phyloP scores from a whole-genome alignment of 495 filamentous ascomycete species.

The Talaromyces stipitatus region DNA sequence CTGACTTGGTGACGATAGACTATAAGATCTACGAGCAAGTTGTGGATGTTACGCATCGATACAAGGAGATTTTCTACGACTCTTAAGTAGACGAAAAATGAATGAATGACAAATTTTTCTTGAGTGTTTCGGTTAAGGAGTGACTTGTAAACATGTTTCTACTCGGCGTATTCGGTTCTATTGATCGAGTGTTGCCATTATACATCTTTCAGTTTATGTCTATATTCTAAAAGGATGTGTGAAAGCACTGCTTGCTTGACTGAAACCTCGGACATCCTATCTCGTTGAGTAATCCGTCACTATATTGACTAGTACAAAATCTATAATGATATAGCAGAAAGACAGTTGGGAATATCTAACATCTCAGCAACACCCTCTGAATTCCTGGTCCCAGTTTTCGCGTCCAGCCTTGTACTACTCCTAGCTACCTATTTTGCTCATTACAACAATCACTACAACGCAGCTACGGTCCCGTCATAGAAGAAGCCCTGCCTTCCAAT shows the following conservation, averaged over 20 bases:
- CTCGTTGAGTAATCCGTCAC: background rate
- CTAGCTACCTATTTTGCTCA: too few species aligned
- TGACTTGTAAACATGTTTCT: background rate
- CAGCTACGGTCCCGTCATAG: too few species aligned
- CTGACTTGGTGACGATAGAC: slow-evolving; percentile 45
- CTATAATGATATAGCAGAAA: too few species aligned
- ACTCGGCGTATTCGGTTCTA: background rate
- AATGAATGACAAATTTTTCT: slow-evolving; percentile 10
- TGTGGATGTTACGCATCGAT: slow-evolving; percentile 80
- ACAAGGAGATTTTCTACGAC: slow-evolving; percentile 73
- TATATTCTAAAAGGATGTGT: background rate
- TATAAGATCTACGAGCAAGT: slow-evolving; percentile 71
- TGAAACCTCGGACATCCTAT: too few species aligned
- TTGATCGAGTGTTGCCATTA: background rate
- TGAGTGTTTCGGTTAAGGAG: background rate
- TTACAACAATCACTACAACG: too few species aligned
- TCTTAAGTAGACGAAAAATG: slow-evolving; percentile 11
- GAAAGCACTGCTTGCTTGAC: too few species aligned
- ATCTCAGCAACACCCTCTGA: too few species aligned
- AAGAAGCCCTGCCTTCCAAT: too few species aligned
- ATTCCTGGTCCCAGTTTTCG: too few species aligned
- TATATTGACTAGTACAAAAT: too few species aligned
- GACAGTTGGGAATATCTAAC: too few species aligned
- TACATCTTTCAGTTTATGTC: background rate
- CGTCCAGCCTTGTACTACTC: too few species aligned